Percentiles rank a stretch among this genome's conserved stretches.
Evolutionary conservation across 1,284 basidiomycete species (phyloP).

Genomic region (Abortiporus biennis): DNA sequence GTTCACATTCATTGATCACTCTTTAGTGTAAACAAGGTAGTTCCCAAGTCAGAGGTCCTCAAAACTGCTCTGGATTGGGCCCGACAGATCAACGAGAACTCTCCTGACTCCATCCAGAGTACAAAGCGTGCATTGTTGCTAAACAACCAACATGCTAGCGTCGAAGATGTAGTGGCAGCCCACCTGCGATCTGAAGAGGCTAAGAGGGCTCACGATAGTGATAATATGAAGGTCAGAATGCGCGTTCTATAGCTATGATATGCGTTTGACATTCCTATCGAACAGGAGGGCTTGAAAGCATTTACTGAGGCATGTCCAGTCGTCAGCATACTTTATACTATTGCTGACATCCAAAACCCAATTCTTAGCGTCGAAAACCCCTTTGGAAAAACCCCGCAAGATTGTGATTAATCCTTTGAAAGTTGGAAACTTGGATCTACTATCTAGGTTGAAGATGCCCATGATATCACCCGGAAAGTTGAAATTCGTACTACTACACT

Average conservation of each 20-base stretch:
- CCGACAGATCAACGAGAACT: constrained; percentile 55
- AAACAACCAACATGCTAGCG: constrained; percentile 41
- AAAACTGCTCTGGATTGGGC: constrained; percentile 62
- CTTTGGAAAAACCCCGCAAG: constrained; percentile 56
- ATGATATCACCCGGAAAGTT: too few species aligned
- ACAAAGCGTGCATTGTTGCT: constrained; percentile 67
- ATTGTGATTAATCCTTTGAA: constrained; percentile 42
- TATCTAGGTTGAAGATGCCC: too few species aligned
- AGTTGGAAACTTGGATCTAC: too few species aligned
- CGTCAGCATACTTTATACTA: not conserved
- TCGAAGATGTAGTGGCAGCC: constrained; percentile 46
- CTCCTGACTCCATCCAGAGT: constrained; percentile 76
- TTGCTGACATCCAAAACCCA: not conserved
- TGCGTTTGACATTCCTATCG: not conserved
- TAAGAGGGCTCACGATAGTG: constrained; percentile 53
- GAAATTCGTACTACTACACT: too few species aligned
- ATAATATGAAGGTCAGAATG: constrained; percentile 61
- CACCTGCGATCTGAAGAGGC: constrained; percentile 48
- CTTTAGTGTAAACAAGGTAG: constrained; percentile 62
- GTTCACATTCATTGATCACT: constrained; percentile 4
- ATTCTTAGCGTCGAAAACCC: constrained; percentile 49
- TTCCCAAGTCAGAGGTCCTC: constrained; percentile 50
- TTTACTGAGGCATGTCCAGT: constrained; percentile 30
- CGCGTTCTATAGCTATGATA: constrained; percentile 3
- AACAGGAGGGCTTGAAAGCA: constrained; percentile 36